These are phyloP conservation scores for Sclerotinia borealis DNA, from an alignment of 2,329 filamentous ascomycete species.

Conservation along the genomic window DNA sequence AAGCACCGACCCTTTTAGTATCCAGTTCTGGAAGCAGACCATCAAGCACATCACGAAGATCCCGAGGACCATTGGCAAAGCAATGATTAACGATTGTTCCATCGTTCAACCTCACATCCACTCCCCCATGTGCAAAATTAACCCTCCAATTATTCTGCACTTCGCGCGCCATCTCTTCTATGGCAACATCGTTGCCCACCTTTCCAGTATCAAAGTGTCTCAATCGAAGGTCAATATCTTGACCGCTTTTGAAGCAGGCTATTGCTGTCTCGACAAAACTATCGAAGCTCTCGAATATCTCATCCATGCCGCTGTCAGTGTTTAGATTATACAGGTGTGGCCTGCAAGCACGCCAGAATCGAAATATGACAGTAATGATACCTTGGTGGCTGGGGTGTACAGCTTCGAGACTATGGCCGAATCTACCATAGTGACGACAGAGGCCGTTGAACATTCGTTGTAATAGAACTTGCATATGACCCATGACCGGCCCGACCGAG, in stretches of 20 bases:
- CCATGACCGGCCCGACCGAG: slow-evolving; percentile 3
- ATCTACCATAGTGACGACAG: background rate
- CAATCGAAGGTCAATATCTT: background rate
- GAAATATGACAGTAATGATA: slow-evolving; percentile 17
- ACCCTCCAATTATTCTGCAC: slow-evolving; percentile 9
- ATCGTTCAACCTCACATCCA: slow-evolving; percentile 1
- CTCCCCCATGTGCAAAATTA: background rate
- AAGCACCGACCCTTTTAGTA: background rate
- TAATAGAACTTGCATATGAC: slow-evolving; percentile 21
- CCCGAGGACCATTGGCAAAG: background rate
- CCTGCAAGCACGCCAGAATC: slow-evolving; percentile 25
- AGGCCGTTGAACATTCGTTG: slow-evolving; percentile 24
- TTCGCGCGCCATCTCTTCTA: slow-evolving; percentile 4
- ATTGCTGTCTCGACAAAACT: background rate
- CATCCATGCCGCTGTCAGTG: background rate
- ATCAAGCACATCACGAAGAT: slow-evolving; percentile 2
- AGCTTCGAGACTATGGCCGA: slow-evolving; percentile 7
- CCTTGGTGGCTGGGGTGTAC: slow-evolving; percentile 18
- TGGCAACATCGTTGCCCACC: slow-evolving; percentile 1
- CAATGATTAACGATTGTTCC: background rate
- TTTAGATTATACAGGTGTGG: slow-evolving; percentile 8
- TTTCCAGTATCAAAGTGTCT: slow-evolving; percentile 3
- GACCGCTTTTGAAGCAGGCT: background rate
- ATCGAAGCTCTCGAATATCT: background rate
- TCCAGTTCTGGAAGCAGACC: background rate